These are phyloP conservation scores for Lactarius indigo DNA, from an alignment of 768 basidiomycete genomes.

Conservation along the genomic window DNA sequence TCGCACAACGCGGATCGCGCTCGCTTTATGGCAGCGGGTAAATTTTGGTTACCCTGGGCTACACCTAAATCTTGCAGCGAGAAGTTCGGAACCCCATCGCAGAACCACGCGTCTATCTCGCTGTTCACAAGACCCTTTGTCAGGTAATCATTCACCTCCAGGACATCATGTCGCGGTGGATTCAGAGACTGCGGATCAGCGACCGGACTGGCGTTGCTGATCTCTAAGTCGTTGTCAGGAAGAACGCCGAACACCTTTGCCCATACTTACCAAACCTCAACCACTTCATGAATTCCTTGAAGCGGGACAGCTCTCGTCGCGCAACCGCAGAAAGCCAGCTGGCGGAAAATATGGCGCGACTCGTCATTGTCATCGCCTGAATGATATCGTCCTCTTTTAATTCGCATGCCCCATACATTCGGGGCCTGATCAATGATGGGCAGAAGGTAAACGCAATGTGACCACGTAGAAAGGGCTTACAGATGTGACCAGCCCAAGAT, in stretches of 20 bases:
- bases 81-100: slow-evolving; percentile 56
- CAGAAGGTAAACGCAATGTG: slow-evolving; percentile 15
- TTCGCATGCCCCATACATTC: slow-evolving; percentile 50
- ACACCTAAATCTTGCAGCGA: slow-evolving; percentile 48
- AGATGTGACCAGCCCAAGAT: slow-evolving; percentile 72
- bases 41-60: slow-evolving; percentile 34
- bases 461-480: slow-evolving; percentile 41
- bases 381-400: slow-evolving; percentile 49
- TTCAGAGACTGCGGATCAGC: slow-evolving; percentile 45
- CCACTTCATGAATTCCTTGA: slow-evolving; percentile 79
- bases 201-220: slow-evolving; percentile 47
- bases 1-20: slow-evolving; percentile 49
- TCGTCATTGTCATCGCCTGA: slow-evolving; percentile 49
- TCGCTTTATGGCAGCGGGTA: slow-evolving; percentile 43
- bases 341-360: slow-evolving; percentile 57
- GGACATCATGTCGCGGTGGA: slow-evolving; percentile 61
- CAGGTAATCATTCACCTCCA: slow-evolving; percentile 80
- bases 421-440: slow-evolving; percentile 43
- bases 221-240: slow-evolving; percentile 36
- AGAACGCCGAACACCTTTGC: not conserved
- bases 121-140: slow-evolving; percentile 65
- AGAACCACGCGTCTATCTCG: slow-evolving; percentile 77
- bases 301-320: slow-evolving; percentile 64
- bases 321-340: slow-evolving; percentile 67
- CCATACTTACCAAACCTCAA: slow-evolving; percentile 61